Conservation (phyloP, 23 red algal genomes). For the Gracilaria domingensis region DNA sequence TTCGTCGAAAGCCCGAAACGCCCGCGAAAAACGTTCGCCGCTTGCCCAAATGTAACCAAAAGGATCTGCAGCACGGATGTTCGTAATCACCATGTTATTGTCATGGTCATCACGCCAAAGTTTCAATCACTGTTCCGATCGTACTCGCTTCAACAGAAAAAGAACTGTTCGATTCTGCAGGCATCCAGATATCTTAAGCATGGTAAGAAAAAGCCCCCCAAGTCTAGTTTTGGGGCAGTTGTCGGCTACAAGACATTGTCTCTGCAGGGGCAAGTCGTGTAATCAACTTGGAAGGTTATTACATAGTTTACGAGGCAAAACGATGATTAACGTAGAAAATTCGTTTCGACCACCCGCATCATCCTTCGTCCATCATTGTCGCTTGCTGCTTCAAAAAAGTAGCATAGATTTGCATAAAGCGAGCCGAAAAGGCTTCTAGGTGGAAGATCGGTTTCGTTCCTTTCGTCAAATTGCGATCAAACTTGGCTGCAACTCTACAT, state of each 20-base stretch:
- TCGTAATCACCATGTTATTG: background rate
- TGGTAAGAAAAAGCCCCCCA: too few species aligned
- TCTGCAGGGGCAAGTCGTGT: too few species aligned
- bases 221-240: too few species aligned
- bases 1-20: too few species aligned
- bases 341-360: background rate
- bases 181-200: too few species aligned
- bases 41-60: background rate
- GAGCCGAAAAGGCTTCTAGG: slow-evolving; percentile 94
- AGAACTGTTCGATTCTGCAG: too few species aligned
- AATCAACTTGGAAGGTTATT: too few species aligned
- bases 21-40: too few species aligned
- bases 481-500: slow-evolving; percentile 85
- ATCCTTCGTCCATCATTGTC: slow-evolving; percentile 62
- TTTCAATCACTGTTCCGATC: too few species aligned
- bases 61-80: background rate
- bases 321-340: background rate
- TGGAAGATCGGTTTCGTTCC: slow-evolving; percentile 97
- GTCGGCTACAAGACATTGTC: too few species aligned
- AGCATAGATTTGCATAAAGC: slow-evolving; percentile 90
- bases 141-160: too few species aligned
- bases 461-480: slow-evolving; percentile 84
- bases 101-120: background rate
- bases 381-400: slow-evolving; percentile 62
- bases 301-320: too few species aligned